Evolutionary conservation across 169 alveolate species (phyloP).

Genomic region (Eimeria necatrix): DNA sequence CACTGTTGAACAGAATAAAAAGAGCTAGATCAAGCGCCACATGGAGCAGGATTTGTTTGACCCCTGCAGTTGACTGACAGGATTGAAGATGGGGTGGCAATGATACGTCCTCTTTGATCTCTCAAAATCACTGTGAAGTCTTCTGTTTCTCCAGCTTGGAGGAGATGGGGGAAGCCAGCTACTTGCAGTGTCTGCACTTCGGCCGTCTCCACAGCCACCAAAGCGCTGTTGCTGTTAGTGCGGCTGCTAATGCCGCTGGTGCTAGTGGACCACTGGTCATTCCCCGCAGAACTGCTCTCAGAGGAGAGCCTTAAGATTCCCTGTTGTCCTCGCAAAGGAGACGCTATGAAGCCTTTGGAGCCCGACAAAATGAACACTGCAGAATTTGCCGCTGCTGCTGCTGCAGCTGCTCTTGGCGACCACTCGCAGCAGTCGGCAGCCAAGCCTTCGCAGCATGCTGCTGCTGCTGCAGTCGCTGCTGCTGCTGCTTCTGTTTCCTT

Average conservation of each 20-base stretch:
- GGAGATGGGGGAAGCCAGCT: not conserved
- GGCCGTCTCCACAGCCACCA: constrained; percentile 21
- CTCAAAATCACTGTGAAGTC: not conserved
- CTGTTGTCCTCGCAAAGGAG: constrained; percentile 2
- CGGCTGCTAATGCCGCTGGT: not conserved
- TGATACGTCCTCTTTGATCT: not conserved
- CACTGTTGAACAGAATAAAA: not conserved
- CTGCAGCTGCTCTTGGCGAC: constrained; percentile 17
- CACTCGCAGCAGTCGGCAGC: constrained; percentile 65
- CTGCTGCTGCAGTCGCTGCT: constrained; percentile 51
- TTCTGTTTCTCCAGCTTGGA: not conserved
- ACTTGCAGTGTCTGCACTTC: not conserved
- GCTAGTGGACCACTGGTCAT: not conserved
- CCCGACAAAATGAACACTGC: constrained; percentile 28
- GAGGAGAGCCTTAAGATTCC: not conserved
- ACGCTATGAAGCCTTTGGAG: not conserved
- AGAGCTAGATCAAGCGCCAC: not conserved
- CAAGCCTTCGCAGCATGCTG: constrained; percentile 35
- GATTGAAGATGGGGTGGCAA: not conserved
- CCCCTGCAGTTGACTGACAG: not conserved
- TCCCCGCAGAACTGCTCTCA: not conserved
- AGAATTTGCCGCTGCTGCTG: constrained; percentile 22
- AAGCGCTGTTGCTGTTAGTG: constrained; percentile 17
- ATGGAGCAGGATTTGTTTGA: not conserved
- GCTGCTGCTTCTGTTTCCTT: not conserved